Percentiles rank a stretch among this genome's conserved stretches.
Evolutionary conservation across 345 rosid genomes (phyloP).

Genomic region (Salix dunnii): DNA sequence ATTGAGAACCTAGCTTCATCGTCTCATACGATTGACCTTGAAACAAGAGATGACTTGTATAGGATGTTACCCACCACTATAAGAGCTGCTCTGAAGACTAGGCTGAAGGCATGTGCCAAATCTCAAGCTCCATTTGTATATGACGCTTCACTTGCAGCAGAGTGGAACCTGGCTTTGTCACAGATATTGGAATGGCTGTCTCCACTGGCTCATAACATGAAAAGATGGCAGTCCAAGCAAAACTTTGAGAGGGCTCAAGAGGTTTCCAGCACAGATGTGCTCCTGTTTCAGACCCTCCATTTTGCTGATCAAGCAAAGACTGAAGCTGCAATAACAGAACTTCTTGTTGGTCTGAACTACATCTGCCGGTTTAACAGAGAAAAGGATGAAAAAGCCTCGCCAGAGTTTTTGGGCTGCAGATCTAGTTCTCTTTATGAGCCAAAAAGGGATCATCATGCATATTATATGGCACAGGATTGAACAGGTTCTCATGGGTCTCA

Average conservation of each 20-base stretch:
- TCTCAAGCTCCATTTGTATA: conserved; percentile 31
- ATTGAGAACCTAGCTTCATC: conserved; percentile 52
- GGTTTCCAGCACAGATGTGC: conserved; percentile 41
- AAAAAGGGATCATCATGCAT: conserved; percentile 8
- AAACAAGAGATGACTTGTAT: conserved; percentile 50
- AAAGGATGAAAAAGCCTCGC: conserved; percentile 11
- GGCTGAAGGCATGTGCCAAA: conserved; percentile 38
- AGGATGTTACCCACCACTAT: conserved; percentile 47
- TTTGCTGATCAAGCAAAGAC: conserved; percentile 58
- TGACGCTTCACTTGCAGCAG: conserved; percentile 40
- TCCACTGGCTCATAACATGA: conserved; percentile 56
- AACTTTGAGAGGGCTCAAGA: conserved; percentile 51
- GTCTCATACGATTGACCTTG: conserved; percentile 44
- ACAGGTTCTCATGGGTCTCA: background rate
- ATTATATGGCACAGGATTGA: background rate
- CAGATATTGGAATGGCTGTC: conserved; percentile 54
- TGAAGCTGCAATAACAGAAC: conserved; percentile 59
- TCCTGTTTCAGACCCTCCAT: conserved; percentile 58
- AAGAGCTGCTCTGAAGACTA: conserved; percentile 36
- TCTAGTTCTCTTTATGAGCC: background rate
- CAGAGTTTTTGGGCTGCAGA: conserved; percentile 4
- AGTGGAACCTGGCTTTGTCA: conserved; percentile 40
- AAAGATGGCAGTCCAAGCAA: conserved; percentile 56
- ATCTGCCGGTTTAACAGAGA: conserved; percentile 35
- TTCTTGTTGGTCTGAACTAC: conserved; percentile 58